A percentile compares a stretch with the other conserved stretches of the same genome.
Evolutionary conservation across 345 rosid species (phyloP).

Genomic region (Litchi chinensis): DNA sequence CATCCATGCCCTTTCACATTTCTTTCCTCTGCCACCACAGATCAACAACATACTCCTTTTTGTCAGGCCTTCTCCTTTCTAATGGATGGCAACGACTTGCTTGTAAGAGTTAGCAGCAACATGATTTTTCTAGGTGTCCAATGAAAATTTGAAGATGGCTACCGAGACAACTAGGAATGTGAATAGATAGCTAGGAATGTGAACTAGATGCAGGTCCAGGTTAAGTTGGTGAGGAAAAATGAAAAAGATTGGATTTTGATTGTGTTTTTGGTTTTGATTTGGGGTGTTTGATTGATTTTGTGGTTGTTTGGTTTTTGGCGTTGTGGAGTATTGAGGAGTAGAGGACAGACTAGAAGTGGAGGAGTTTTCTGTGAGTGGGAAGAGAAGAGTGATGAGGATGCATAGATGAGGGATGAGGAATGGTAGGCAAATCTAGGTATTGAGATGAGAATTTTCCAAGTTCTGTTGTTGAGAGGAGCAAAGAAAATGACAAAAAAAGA

Average conservation of each 20-base stretch:
- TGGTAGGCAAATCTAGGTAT: too few species aligned
- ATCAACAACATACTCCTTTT: too few species aligned
- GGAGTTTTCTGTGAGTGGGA: too few species aligned
- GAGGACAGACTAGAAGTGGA: too few species aligned
- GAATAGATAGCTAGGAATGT: slow-evolving; percentile 57
- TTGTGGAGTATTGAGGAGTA: neutral
- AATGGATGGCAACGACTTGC: slow-evolving; percentile 66
- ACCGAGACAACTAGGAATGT: slow-evolving; percentile 47
- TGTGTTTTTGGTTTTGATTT: neutral
- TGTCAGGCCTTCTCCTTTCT: slow-evolving; percentile 26
- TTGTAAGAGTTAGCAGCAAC: slow-evolving; percentile 73
- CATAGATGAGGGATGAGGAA: too few species aligned
- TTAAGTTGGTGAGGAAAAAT: slow-evolving; percentile 41
- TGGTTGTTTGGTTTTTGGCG: neutral
- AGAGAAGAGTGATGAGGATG: too few species aligned
- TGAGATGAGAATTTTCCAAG: too few species aligned
- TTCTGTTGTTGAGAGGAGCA: too few species aligned
- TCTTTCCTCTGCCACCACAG: too few species aligned
- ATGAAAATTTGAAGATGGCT: slow-evolving; percentile 73
- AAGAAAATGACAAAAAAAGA: too few species aligned
- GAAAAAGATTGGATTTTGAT: neutral
- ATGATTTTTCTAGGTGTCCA: slow-evolving; percentile 78
- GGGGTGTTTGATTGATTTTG: neutral
- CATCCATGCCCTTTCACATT: too few species aligned
- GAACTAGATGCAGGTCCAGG: slow-evolving; percentile 72